A percentile compares a stretch with the other conserved stretches of the same genome.
phyloP scores from a whole-genome alignment of 1,284 basidiomycete species.

The Boletellus sp. region DNA sequence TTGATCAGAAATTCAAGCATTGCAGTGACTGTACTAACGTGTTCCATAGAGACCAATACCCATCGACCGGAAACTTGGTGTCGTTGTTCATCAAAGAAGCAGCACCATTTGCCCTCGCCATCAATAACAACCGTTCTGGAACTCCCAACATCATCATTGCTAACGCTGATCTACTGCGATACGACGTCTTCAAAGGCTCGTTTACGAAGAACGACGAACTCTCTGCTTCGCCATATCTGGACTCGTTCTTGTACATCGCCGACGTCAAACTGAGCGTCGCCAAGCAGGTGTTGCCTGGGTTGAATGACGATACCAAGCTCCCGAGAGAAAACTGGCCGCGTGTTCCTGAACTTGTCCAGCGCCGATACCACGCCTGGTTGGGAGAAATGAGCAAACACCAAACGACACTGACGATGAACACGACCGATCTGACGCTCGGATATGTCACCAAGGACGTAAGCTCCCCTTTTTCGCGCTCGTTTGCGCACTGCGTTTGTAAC shows the following conservation, averaged over 20 bases:
- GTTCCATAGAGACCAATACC: constrained; percentile 54
- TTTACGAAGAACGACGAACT: constrained; percentile 82
- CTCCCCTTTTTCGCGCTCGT: too few relatives aligned
- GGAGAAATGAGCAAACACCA: constrained; percentile 47
- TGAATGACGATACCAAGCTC: constrained; percentile 44
- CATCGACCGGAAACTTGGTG: constrained; percentile 61
- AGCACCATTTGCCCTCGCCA: constrained; percentile 49
- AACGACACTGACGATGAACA: constrained; percentile 22
- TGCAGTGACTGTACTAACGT: background rate
- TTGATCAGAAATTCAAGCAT: background rate
- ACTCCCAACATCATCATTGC: constrained; percentile 66
- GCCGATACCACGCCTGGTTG: constrained; percentile 52
- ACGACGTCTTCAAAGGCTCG: constrained; percentile 64
- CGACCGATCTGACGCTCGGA: constrained; percentile 54
- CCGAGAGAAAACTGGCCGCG: constrained; percentile 42
- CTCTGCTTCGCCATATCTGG: constrained; percentile 64
- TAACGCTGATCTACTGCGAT: constrained; percentile 73
- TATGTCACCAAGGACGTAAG: constrained; percentile 71
- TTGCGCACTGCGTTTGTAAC: too few relatives aligned
- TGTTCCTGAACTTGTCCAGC: constrained; percentile 49
- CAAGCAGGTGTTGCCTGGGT: constrained; percentile 46
- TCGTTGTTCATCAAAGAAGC: constrained; percentile 60
- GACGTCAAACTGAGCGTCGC: constrained; percentile 49
- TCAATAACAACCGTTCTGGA: constrained; percentile 57
- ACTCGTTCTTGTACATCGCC: constrained; percentile 60